Conservation (phyloP, 2,329 filamentous ascomycete species). For the Juglanconis oblonga region DNA sequence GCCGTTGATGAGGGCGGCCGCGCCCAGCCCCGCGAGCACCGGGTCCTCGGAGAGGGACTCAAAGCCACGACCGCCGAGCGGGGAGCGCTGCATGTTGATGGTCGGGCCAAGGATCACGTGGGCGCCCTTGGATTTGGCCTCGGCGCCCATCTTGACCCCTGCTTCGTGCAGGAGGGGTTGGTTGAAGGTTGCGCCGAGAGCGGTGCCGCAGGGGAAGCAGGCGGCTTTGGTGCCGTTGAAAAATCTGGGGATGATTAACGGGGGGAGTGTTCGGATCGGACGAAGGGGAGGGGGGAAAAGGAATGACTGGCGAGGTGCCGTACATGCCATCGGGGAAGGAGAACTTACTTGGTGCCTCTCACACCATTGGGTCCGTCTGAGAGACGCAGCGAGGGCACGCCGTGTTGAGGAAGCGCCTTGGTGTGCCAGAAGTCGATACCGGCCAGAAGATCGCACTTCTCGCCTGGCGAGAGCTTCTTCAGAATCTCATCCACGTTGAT, state of each 20-base stretch:
- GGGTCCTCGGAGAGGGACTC: constrained; percentile 59
- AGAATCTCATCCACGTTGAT: constrained; percentile 53
- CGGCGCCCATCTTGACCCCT: constrained; percentile 49
- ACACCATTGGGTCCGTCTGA: constrained; percentile 70
- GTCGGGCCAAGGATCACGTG: constrained; percentile 60
- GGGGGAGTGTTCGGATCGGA: neutral
- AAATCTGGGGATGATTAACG: constrained; percentile 35
- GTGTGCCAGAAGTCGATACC: constrained; percentile 71
- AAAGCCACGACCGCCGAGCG: constrained; percentile 58
- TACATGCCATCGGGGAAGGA: too few relatives aligned
- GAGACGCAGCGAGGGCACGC: constrained; percentile 62
- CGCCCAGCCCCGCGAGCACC: constrained; percentile 52
- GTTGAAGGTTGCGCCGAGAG: constrained; percentile 58
- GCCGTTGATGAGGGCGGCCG: constrained; percentile 50
- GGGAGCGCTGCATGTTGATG: constrained; percentile 60
- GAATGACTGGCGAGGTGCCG: too few relatives aligned
- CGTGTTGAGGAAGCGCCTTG: constrained; percentile 55
- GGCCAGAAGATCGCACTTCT: constrained; percentile 53
- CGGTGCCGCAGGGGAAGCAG: constrained; percentile 60
- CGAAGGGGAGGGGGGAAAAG: too few relatives aligned
- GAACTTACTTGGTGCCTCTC: constrained; percentile 51
- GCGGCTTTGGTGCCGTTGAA: constrained; percentile 61
- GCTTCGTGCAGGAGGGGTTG: constrained; percentile 47
- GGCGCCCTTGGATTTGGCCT: constrained; percentile 54
- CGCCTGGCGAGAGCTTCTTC: constrained; percentile 48